A percentile compares a stretch with the other conserved stretches of the same genome.
phyloP scores from a whole-genome alignment of 805 yeast genomes.

The Ascoidea asiatica region DNA sequence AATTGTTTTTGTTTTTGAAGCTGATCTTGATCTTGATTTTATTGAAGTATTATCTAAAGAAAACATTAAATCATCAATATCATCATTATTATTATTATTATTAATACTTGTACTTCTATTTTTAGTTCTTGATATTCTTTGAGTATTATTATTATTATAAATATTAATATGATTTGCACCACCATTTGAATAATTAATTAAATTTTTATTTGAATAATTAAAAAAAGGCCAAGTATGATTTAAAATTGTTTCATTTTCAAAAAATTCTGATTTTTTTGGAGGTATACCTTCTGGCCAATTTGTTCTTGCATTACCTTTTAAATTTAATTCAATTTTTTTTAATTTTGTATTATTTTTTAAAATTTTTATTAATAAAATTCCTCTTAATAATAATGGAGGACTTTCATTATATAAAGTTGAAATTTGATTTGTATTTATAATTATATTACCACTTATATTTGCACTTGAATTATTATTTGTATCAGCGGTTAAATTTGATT shows the following conservation, averaged over 20 bases:
- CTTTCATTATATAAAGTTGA: not conserved
- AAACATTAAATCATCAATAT: conserved; percentile 14
- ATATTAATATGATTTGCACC: conserved; percentile 28
- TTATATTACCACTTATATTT: not conserved
- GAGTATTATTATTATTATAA: conserved; percentile 3
- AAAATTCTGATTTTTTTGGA: conserved; percentile 58
- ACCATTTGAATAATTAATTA: conserved; percentile 13
- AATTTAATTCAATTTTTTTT: conserved; percentile 44
- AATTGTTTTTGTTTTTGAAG: too few species aligned
- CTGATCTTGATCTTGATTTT: conserved; percentile 2
- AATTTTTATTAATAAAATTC: conserved; percentile 58
- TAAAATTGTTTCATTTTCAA: conserved; percentile 52
- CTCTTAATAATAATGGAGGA: conserved; percentile 74
- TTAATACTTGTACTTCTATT: too few species aligned
- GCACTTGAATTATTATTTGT: not conserved
- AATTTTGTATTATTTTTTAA: conserved; percentile 53
- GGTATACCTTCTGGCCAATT: conserved; percentile 99
- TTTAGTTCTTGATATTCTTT: not conserved
- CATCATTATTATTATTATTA: conserved; percentile 5
- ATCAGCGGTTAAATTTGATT: not conserved
- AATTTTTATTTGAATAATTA: conserved; percentile 23
- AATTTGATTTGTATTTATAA: too few species aligned
- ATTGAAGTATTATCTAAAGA: conserved; percentile 14
- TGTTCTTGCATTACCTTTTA: conserved; percentile 61
- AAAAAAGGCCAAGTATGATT: conserved; percentile 90